Evolutionary conservation across 2,329 filamentous ascomycete species (phyloP).

Genomic region (Cladosporium sp.): DNA sequence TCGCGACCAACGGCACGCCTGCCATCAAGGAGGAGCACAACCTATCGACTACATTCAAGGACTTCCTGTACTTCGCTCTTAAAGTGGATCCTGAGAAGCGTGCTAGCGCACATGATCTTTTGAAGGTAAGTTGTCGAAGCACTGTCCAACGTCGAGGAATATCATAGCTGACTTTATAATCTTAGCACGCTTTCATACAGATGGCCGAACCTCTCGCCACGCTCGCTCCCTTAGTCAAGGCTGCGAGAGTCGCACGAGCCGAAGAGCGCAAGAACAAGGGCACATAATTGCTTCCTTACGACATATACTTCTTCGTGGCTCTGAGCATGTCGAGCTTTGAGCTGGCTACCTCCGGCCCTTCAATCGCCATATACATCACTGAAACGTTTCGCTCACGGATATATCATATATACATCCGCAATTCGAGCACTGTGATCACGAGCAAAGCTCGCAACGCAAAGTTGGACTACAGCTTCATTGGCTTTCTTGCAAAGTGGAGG

Average conservation of each 20-base stretch:
- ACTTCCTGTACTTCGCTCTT: constrained; percentile 89
- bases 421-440: background rate
- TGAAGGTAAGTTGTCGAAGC: constrained; percentile 68
- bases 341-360: background rate
- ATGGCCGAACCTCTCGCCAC: constrained; percentile 59
- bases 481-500: background rate
- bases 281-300: constrained; percentile 8
- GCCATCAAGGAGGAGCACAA: constrained; percentile 90
- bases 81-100: constrained; percentile 98
- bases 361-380: background rate
- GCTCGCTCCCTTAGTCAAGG: constrained; percentile 81
- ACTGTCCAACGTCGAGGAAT: background rate
- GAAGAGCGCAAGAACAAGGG: constrained; percentile 65
- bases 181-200: constrained; percentile 51
- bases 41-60: constrained; percentile 76
- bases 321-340: background rate
- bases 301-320: background rate
- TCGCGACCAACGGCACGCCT: constrained; percentile 94
- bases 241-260: constrained; percentile 79
- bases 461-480: background rate
- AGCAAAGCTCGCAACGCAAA: background rate
- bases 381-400: background rate
- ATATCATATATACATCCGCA: background rate
- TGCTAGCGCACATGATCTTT: constrained; percentile 88
- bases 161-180: constrained; percentile 24